A percentile compares a stretch with the other conserved stretches of the same genome.
Conservation (phyloP, 352 stramenopile genomes). For the Albugo candida region DNA sequence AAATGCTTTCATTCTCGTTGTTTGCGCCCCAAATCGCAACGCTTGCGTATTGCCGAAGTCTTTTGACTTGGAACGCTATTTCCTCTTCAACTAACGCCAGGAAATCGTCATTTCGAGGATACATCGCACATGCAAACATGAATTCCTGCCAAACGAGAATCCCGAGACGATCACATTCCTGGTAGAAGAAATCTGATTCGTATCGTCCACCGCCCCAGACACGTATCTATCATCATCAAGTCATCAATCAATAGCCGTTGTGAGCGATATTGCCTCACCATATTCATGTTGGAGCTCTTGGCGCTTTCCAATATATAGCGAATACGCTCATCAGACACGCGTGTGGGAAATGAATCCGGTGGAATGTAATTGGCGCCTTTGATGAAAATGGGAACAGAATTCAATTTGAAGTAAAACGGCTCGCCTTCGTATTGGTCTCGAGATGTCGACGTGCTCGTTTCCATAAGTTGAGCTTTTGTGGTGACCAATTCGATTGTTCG, state of each 20-base stretch:
- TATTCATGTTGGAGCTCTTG: constrained; percentile 63
- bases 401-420: constrained; percentile 63
- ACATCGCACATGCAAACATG: constrained; percentile 80
- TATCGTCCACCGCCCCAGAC: constrained; percentile 80
- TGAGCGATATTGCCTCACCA: constrained; percentile 17
- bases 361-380: constrained; percentile 74
- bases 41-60: constrained; percentile 57
- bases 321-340: constrained; percentile 16
- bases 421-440: constrained; percentile 18
- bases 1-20: constrained; percentile 83
- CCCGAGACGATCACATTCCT: constrained; percentile 51
- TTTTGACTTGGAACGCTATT: constrained; percentile 33
- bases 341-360: constrained; percentile 49
- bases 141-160: constrained; percentile 82
- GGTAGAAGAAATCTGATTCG: constrained; percentile 68
- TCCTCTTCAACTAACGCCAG: constrained; percentile 31
- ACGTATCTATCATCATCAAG: constrained; percentile 19
- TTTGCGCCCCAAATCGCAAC: constrained; percentile 81
- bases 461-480: constrained; percentile 16
- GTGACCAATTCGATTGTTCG: constrained; percentile 41
- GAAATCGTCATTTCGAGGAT: constrained; percentile 41
- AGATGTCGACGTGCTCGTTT: too few relatives aligned
- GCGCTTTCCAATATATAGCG: constrained; percentile 34
- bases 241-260: neutral
- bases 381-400: constrained; percentile 36